These are phyloP conservation scores for Ceratocystis eucalypticola DNA, from an alignment of 2,329 filamentous ascomycete genomes.

Conservation along the genomic window DNA sequence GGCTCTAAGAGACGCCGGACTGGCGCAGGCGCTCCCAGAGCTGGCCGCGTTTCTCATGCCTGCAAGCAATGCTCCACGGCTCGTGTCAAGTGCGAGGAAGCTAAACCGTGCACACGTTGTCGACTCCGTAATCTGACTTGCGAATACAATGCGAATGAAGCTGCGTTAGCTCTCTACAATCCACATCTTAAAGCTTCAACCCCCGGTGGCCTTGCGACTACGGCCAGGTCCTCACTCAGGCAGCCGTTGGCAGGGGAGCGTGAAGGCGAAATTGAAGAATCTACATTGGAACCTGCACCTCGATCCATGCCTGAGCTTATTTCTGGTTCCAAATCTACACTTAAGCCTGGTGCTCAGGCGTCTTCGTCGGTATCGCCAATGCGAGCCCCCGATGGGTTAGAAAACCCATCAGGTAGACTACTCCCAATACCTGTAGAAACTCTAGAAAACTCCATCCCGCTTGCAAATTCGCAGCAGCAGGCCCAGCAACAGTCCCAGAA, in stretches of 20 bases:
- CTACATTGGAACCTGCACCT: background rate
- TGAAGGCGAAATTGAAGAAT: background rate
- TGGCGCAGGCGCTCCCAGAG: constrained; percentile 32
- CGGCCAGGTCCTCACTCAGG: background rate
- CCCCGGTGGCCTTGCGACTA: background rate
- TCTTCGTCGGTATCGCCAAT: background rate
- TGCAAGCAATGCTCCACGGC: constrained; percentile 39
- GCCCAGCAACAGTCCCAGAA: background rate
- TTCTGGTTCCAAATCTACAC: background rate
- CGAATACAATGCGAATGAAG: constrained; percentile 29
- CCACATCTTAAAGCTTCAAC: constrained; percentile 20
- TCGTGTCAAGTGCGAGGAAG: constrained; percentile 42
- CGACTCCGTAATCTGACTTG: constrained; percentile 35
- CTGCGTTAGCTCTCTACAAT: constrained; percentile 18
- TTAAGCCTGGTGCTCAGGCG: background rate
- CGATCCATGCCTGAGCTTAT: background rate
- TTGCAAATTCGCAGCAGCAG: too few relatives aligned
- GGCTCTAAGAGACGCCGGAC: constrained; percentile 36
- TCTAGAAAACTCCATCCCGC: background rate
- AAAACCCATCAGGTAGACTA: background rate
- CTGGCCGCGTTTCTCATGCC: constrained; percentile 39
- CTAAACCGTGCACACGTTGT: constrained; percentile 41
- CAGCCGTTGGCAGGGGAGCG: background rate
- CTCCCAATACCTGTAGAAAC: background rate
- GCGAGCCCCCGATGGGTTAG: background rate